Conservation (phyloP, 306 rosid species). For the Lupinus albus region DNA sequence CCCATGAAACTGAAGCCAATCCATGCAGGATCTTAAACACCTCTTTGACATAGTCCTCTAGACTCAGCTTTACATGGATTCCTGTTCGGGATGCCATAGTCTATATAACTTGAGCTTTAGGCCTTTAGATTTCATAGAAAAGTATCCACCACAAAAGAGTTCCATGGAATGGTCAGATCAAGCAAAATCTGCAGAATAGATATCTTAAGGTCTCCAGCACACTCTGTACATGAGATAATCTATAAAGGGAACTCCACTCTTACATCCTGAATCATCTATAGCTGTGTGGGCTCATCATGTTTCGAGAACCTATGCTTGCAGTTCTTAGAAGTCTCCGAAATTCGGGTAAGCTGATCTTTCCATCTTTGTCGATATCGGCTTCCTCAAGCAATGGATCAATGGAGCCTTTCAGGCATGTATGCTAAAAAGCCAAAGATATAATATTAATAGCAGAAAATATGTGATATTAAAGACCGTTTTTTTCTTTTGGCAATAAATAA, state of each 20-base stretch:
- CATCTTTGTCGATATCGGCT: conserved; percentile 95
- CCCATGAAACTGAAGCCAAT: conserved; percentile 47
- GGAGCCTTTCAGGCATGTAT: conserved; percentile 84
- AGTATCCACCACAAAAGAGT: conserved; percentile 16
- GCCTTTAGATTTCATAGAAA: conserved; percentile 43
- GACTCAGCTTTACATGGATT: conserved; percentile 33
- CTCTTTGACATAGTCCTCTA: conserved; percentile 33
- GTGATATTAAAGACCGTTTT: not conserved
- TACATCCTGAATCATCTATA: conserved; percentile 34
- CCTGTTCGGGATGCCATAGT: conserved; percentile 39
- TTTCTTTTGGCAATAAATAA: not conserved
- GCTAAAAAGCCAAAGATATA: conserved; percentile 54
- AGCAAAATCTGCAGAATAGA: conserved; percentile 31
- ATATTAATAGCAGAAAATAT: conserved; percentile 33
- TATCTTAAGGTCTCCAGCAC: conserved; percentile 40
- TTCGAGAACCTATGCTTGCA: conserved; percentile 72
- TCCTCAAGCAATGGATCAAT: conserved; percentile 89
- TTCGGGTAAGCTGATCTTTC: conserved; percentile 87
- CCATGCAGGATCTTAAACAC: conserved; percentile 47
- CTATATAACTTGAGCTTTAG: conserved; percentile 41
- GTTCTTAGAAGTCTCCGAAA: conserved; percentile 90
- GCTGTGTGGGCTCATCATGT: conserved; percentile 45
- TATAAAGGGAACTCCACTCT: conserved; percentile 41
- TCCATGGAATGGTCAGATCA: conserved; percentile 37
- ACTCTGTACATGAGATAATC: conserved; percentile 35